Evolutionary conservation across 108 stramenopile species (phyloP), one percentile per base, ranked within the genome.

Genomic region (Asterionellopsis glacialis): DNA sequence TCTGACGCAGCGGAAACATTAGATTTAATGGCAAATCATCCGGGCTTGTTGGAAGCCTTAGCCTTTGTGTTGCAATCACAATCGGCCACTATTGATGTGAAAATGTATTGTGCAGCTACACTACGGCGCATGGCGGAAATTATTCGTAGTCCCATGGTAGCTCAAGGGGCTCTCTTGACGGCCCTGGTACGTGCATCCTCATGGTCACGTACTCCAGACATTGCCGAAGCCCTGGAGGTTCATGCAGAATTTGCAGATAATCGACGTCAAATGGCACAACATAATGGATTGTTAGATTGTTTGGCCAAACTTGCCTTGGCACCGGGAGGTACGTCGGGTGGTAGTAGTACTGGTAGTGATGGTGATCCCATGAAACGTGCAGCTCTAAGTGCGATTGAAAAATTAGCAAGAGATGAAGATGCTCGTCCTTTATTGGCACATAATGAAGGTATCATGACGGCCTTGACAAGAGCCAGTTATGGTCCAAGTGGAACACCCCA

Each of bases 401-500:
- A 70, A 45, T 60, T 80, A 59, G 63, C 75, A 19, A 55, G 69
- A 28, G 68, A 77, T 11, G 79, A 68, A 26, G 65, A 63, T 40
- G 73, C 75, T 11, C 56, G 75, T 33, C 54, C 45, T 0, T n/a
- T 74, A 2, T 59, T 80, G 26, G 57, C 75, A n/a, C 52, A 66
- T 11, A 73, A 80, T 33, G 79, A 80, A 59, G 79, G 75, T 19
- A 77, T 80, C 39, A 77, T 80, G 40, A 74, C 77, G 72, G 75
- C 79, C 4, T 52, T 80, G 49, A 77, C 79, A 9, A 61, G 60
- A 53, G 79, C 79, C 23, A 72, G 65, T n/a, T 79, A 73, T 53
- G 33, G 33, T 33, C 33, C 33, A 33, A 33, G 33, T 7, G 33
- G 33, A 33, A 2, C 2, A 33, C 33, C 33, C 5, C n/a, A 16